Base-by-base conservation (phyloP, 2,329 filamentous ascomycete species). In the Diaporthe australafricana region DNA sequence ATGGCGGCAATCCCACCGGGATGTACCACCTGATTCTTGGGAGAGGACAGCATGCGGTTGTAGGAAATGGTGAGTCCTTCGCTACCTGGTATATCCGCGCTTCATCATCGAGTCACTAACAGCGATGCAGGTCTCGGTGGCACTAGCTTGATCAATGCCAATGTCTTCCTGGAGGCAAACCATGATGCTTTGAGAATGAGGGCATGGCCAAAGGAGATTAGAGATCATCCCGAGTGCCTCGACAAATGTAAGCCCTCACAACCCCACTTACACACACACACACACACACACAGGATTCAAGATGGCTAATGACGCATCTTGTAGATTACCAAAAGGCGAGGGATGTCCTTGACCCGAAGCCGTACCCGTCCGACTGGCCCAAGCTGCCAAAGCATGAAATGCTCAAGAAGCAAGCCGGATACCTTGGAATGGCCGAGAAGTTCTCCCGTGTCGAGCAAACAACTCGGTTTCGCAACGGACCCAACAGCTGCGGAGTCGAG, bases 141-240 rank as follows among this genome's bases (percentile, higher is more conserved):
- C 12, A 91, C 90, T 2, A 91, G 89, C 77, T 78, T 93, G 35
- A 85, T 93, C 50, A 93, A 93, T 74, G 90, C 90, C 12, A 92
- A 92, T 76, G 88, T 93, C 2, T 93, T 91, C 75, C 81, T 92
- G 20, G 85, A 88, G 74, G 87, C 89, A 3, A 89, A 92, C 70
- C 78, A 86, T 17, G 82, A 83, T 5, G 88, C 88, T 0, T 79
- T 93, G 70, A 77, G 79, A 1, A 83, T 89, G 80, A 82, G 85
- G 2, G 80, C 84, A 11, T 93, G 91, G 91, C 91, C 91, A 0
- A 76, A 83, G 12, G 87, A 92, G 77, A 86, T 92, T 20, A 80
- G 87, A 45, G 74, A 86, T 1, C 76, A 84, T 27, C 80, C 80
- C 1, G 77, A 79, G 0, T 79, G 78, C 9, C 75, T 91, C 45